Evolutionary conservation across 1,139 yeast genomes (phyloP), one percentile per base, ranked within the genome.

Genomic region (Protomyces macrosporus): DNA sequence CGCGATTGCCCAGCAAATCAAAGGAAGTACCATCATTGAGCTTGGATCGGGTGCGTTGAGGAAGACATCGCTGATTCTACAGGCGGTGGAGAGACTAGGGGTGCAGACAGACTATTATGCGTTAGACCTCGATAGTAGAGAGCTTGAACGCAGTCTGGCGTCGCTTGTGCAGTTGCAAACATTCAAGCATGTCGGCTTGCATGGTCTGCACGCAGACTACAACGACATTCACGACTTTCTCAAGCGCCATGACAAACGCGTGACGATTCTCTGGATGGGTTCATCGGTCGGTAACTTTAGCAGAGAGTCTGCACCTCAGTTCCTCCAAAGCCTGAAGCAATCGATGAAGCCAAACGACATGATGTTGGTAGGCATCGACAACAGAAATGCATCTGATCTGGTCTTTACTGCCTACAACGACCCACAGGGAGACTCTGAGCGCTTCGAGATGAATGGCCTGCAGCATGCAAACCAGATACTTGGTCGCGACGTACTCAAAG

Each of bases 251-350:
- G 52, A 40, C n/a, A 35, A 51, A 6, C 55, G 53, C 16, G 56
- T 59, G 16, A 45, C 58, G 6, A 58, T 68, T 9, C 53, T 68
- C 14, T 68, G 70, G 69, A 67, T 69, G 45, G 70, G 70, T 3
- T 68, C 70, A 10, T 68, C 70, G 6, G 63, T 68, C 12, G 70
- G 70, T 36, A 69, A 69, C 48, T 61, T 68, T 37, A 58, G 54
- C n/a, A 61, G 70, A 3, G 61, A 55, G 23, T 65, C 65, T 37
- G 69, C 70, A 3, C 37, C 67, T 6, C 40, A 45, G 10, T 68
- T 69, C 45, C 51, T 69, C 16, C 39, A 35, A 16, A 33, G 55
- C 16, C 62, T 68, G 40, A 40, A 55, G 48, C 50, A 54, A 35
- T 57, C 66, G 4, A 53, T 66, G 39, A 55, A 40, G 23, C 61